Percentiles rank a stretch among this genome's conserved stretches.
Evolutionary conservation across 441 rosid species (phyloP).

Genomic region (Euphorbia schlechtendalii): DNA sequence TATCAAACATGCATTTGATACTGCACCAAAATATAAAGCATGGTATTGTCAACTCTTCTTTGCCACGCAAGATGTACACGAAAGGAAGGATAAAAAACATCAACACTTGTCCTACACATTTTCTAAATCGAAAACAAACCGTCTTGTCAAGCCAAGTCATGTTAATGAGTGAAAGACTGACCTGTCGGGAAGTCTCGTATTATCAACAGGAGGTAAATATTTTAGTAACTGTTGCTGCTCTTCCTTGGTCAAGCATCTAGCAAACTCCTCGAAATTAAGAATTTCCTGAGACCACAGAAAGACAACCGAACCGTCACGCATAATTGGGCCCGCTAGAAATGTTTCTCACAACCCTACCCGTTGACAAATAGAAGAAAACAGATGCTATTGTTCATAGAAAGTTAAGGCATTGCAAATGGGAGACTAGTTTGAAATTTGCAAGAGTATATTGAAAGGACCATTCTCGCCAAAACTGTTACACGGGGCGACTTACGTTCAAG

Average conservation of each 20-base stretch:
- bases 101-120: too few species aligned
- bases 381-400: neutral
- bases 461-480: neutral
- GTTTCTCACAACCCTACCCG: conserved; percentile 2
- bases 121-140: neutral
- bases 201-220: conserved; percentile 61
- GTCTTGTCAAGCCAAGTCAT: neutral
- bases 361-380: neutral
- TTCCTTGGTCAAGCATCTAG: conserved; percentile 50
- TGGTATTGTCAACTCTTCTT: neutral
- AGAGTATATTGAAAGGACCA: neutral
- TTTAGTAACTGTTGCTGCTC: conserved; percentile 73
- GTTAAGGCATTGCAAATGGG: neutral
- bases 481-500: conserved; percentile 49
- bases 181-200: conserved; percentile 54
- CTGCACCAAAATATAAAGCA: conserved; percentile 38
- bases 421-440: neutral
- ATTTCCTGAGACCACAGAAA: conserved; percentile 43
- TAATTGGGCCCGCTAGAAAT: neutral
- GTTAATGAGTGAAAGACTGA: conserved; percentile 18
- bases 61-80: neutral
- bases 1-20: conserved; percentile 64
- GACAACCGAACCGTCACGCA: conserved; percentile 5
- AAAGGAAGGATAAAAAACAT: neutral
- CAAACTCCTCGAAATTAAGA: conserved; percentile 73